Evolutionary conservation across 2,329 filamentous ascomycete species (phyloP), one percentile per base, ranked within the genome.

Genomic region (Calonectria leucothoes): DNA sequence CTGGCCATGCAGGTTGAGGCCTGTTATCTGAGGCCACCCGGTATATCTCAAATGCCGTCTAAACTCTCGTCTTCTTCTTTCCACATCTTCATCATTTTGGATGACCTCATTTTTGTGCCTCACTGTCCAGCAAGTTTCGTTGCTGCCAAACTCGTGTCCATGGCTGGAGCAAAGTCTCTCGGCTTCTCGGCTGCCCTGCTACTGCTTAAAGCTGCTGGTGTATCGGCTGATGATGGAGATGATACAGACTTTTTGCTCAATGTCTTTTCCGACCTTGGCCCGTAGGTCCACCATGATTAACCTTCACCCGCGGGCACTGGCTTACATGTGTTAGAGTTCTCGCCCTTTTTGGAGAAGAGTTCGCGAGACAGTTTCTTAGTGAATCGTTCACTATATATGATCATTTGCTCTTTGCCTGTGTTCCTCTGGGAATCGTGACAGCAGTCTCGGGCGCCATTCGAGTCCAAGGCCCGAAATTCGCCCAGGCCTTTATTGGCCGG

Each of bases 341-440:
- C 14, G 51, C 65, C 10, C 25, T 72, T 7, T 68, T 72, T 23
- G 70, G 64, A 12, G 70, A 72, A 12, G 23, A 61, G 2, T 72
- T 72, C 23, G 64, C 64, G 2, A 42, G 37, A 8, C 65, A 72
- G 61, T 68, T 64, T 8, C 64, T 64, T n/a, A 69, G 70, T 7
- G 52, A 72, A 57, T 69, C 31, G 14, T 68, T 68, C 17, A 72
- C 70, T 0, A 55, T 25, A 35, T 35, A 25, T 3, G 64, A 72
- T 23, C 64, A 68, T 23, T 17, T 72, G 31, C 64, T 64, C n/a
- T 72, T 69, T 8, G 70, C 65, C 6, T 68, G 66, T 12, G 80
- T 78, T 4, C 82, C 81, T 0, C 59, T 83, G 0, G 82, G 82
- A 1, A 80, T 83, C 15, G 57, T 82, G 7, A 81, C 81, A 0